Evolutionary conservation across 495 filamentous ascomycete species (phyloP).

Genomic region (Neurospora cerealis): DNA sequence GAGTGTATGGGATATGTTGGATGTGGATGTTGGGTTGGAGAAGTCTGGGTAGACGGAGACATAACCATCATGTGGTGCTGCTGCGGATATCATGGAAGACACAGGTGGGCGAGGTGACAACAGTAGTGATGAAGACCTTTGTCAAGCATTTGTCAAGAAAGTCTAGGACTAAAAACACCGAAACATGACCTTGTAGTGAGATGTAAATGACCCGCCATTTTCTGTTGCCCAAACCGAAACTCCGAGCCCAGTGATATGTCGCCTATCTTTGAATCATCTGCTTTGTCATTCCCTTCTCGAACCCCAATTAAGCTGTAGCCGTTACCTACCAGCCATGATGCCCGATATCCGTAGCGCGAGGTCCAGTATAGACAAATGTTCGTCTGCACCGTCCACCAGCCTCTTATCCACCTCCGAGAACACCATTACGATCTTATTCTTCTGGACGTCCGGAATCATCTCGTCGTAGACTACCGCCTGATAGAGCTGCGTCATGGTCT

Average conservation of each 20-base stretch:
- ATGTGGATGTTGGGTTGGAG: conserved; percentile 34
- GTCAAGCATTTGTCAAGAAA: conserved; percentile 17
- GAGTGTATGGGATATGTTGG: conserved; percentile 33
- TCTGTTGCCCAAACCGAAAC: conserved; percentile 6
- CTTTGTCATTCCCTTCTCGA: background rate
- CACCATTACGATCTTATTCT: conserved; percentile 78
- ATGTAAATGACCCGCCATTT: background rate
- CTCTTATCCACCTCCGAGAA: conserved; percentile 94
- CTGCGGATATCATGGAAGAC: background rate
- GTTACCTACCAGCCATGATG: conserved; percentile 46
- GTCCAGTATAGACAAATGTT: conserved; percentile 85
- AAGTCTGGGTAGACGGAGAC: background rate
- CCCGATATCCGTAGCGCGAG: conserved; percentile 69
- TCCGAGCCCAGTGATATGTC: conserved; percentile 1
- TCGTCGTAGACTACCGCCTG: conserved; percentile 77
- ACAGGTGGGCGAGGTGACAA: background rate
- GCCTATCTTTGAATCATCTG: background rate
- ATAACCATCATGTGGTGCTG: background rate
- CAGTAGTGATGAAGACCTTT: background rate
- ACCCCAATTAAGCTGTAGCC: background rate
- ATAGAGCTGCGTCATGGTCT: conserved; percentile 76
- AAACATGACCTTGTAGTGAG: background rate
- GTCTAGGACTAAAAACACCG: background rate
- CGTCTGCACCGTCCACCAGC: conserved; percentile 93
- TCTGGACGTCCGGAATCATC: conserved; percentile 67